phyloP scores from a whole-genome alignment of 768 basidiomycete genomes.

The Psilocybe cyanescens region DNA sequence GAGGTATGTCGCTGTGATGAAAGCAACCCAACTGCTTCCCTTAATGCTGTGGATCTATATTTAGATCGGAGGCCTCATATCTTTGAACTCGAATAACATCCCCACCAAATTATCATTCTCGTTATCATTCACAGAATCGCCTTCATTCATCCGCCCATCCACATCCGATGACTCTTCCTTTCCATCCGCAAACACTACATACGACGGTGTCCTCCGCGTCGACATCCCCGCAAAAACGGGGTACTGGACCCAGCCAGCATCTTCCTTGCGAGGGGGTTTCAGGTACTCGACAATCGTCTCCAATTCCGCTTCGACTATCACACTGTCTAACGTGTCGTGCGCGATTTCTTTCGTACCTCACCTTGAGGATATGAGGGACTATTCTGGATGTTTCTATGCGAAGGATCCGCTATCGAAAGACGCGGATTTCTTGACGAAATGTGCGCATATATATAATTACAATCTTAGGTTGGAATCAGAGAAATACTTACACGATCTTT shows the following conservation, averaged over 20 bases:
- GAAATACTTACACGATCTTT: background rate
- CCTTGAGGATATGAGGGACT: conserved; percentile 48
- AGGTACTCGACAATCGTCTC: conserved; percentile 55
- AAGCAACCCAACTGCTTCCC: background rate
- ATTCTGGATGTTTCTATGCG: conserved; percentile 57
- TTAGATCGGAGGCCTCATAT: conserved; percentile 58
- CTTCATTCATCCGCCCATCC: conserved; percentile 53
- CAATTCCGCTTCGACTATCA: conserved; percentile 32
- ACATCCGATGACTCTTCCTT: conserved; percentile 58
- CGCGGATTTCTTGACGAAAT: conserved; percentile 52
- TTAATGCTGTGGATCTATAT: background rate
- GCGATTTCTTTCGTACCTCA: conserved; percentile 60
- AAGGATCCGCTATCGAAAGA: conserved; percentile 48
- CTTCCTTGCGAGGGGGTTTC: conserved; percentile 53
- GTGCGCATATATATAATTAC: conserved; percentile 23
- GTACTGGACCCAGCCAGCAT: conserved; percentile 51
- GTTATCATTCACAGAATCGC: conserved; percentile 63
- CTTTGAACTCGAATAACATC: conserved; percentile 43
- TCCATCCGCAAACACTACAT: conserved; percentile 46
- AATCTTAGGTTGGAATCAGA: background rate
- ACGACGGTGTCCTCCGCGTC: conserved; percentile 45
- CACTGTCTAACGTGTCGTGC: conserved; percentile 53
- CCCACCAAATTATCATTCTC: conserved; percentile 40
- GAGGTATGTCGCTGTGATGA: conserved; percentile 38
- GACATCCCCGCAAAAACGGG: conserved; percentile 37